phyloP scores from a whole-genome alignment of 2,329 filamentous ascomycete species.

The Stromatinia cepivora region DNA sequence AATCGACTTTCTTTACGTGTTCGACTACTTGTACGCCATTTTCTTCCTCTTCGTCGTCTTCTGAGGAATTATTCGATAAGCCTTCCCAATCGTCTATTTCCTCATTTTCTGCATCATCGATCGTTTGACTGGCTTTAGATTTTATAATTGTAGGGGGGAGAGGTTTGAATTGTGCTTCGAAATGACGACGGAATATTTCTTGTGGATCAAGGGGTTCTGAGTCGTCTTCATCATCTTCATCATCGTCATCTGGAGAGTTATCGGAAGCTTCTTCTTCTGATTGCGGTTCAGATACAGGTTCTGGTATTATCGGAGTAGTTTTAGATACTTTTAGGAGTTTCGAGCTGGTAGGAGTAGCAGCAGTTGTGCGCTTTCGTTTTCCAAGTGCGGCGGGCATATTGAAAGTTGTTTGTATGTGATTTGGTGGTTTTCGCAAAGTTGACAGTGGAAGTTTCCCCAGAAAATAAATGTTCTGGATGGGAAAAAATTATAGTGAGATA shows the following conservation, averaged over 20 bases:
- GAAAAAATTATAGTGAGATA: neutral
- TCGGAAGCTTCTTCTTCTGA: constrained; percentile 17
- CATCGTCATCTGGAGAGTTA: neutral
- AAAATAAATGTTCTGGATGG: constrained; percentile 22
- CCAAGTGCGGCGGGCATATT: constrained; percentile 44
- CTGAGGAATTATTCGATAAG: constrained; percentile 46
- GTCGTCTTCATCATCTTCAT: constrained; percentile 29
- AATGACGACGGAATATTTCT: constrained; percentile 78
- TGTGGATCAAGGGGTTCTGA: constrained; percentile 53
- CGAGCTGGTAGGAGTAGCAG: constrained; percentile 35
- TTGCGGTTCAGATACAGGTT: neutral
- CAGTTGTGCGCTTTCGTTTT: constrained; percentile 50
- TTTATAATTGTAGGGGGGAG: constrained; percentile 47
- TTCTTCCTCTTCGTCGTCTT: constrained; percentile 39
- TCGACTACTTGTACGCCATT: constrained; percentile 48
- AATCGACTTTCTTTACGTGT: constrained; percentile 39
- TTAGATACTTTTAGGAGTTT: constrained; percentile 6
- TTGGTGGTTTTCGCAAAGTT: constrained; percentile 5
- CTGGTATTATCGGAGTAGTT: neutral
- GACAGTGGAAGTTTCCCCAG: constrained; percentile 5
- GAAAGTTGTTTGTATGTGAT: constrained; percentile 6
- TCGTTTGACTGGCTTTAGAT: constrained; percentile 23
- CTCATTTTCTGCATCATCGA: constrained; percentile 39
- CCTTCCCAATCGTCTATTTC: constrained; percentile 61
- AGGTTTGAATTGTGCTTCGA: constrained; percentile 85